These are phyloP conservation scores for Leccinum imitatum DNA, from an alignment of 768 basidiomycete genomes.

Conservation along the genomic window DNA sequence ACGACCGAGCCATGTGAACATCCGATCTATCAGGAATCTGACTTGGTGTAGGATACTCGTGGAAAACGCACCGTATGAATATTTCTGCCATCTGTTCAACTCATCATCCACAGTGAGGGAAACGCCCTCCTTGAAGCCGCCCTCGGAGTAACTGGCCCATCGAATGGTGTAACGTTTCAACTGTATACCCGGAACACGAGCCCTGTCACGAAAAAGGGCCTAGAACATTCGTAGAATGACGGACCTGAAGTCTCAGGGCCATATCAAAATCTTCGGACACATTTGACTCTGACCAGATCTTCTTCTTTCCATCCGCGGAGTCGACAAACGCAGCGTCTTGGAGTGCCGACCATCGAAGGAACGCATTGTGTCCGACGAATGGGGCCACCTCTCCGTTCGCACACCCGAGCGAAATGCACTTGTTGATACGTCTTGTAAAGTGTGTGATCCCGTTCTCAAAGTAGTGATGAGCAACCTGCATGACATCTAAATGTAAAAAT, in stretches of 20 bases:
- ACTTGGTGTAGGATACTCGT: conserved; percentile 26
- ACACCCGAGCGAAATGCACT: conserved; percentile 73
- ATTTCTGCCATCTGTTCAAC: conserved; percentile 93
- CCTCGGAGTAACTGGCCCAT: conserved; percentile 84
- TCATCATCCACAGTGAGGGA: conserved; percentile 90
- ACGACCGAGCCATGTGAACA: conserved; percentile 27
- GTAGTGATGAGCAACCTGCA: conserved; percentile 88
- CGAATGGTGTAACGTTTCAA: conserved; percentile 32
- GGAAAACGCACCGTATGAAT: conserved; percentile 55
- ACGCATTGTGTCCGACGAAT: conserved; percentile 88
- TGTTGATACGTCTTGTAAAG: conserved; percentile 87
- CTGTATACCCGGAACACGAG: conserved; percentile 4
- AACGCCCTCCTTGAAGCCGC: conserved; percentile 94
- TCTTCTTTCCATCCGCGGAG: conserved; percentile 52
- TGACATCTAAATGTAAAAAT: conserved; percentile 54
- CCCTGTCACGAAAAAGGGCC: not conserved
- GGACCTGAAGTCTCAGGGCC: conserved; percentile 53
- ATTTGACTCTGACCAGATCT: conserved; percentile 67
- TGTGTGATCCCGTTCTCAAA: conserved; percentile 91
- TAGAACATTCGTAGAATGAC: not conserved
- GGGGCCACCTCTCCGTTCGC: conserved; percentile 77
- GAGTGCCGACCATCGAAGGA: conserved; percentile 85
- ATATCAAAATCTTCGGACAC: conserved; percentile 74
- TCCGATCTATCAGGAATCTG: conserved; percentile 30
- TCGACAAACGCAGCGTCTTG: conserved; percentile 84